phyloP scores from a whole-genome alignment of 352 stramenopile genomes.

The Phytophthora fragariaefolia region DNA sequence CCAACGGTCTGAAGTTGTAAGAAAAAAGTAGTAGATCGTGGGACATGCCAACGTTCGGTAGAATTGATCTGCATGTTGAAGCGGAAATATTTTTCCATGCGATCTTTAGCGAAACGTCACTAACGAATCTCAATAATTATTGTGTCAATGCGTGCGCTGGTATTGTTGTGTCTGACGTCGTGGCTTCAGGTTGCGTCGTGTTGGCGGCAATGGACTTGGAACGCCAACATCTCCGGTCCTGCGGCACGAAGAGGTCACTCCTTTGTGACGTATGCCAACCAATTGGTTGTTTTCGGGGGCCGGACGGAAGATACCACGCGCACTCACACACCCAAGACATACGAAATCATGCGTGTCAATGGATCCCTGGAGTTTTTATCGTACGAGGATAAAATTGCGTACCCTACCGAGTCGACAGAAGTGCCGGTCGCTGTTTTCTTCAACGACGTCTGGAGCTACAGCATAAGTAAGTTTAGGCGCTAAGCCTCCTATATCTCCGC shows the following conservation, averaged over 20 bases:
- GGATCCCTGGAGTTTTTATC: constrained; percentile 87
- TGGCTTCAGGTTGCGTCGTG: constrained; percentile 27
- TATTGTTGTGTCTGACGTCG: constrained; percentile 14
- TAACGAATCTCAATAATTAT: constrained; percentile 8
- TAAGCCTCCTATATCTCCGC: no score
- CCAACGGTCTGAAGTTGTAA: no score
- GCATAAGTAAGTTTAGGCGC: constrained; percentile 70
- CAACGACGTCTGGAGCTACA: constrained; percentile 97
- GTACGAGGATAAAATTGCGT: constrained; percentile 89
- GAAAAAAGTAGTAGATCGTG: no score
- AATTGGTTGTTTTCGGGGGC: constrained; percentile 93
- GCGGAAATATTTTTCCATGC: neutral
- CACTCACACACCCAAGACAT: constrained; percentile 92
- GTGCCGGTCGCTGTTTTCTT: constrained; percentile 91
- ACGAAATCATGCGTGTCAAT: constrained; percentile 84
- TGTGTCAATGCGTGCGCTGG: constrained; percentile 16
- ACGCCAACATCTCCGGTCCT: constrained; percentile 56
- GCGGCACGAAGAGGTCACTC: constrained; percentile 86
- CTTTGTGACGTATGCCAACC: constrained; percentile 82
- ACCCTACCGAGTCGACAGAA: constrained; percentile 42
- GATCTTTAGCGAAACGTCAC: constrained; percentile 37
- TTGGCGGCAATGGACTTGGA: constrained; percentile 91
- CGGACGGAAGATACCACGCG: constrained; percentile 89
- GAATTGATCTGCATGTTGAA: neutral
- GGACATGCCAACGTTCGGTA: no score